A percentile compares a stretch with the other conserved stretches of the same genome.
Conservation (phyloP, 352 stramenopile genomes). For the Phytophthora kernoviae region DNA sequence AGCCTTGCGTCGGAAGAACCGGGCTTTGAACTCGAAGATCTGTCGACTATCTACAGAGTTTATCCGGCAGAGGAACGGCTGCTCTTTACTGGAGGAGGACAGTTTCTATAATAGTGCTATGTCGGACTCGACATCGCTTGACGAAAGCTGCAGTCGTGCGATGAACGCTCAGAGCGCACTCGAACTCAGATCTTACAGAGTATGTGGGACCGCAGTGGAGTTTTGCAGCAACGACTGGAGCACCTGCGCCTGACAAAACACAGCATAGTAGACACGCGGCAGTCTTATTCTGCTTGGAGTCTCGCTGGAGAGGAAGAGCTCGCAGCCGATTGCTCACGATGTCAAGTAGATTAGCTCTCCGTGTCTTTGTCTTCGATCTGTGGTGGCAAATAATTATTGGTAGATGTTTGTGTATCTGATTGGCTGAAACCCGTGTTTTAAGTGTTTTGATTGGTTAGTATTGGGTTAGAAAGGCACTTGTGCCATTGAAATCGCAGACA, state of each 20-base stretch:
- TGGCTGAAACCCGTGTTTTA: background rate
- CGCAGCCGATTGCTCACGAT: slow-evolving; percentile 20
- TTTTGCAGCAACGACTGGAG: slow-evolving; percentile 53
- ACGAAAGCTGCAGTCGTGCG: slow-evolving; percentile 24
- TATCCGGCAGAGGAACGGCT: slow-evolving; percentile 27
- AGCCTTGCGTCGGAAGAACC: slow-evolving; percentile 49
- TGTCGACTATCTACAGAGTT: slow-evolving; percentile 20
- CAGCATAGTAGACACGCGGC: slow-evolving; percentile 6
- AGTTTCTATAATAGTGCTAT: slow-evolving; percentile 4
- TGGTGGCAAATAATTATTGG: background rate
- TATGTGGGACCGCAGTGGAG: slow-evolving; percentile 55
- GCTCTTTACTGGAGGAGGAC: slow-evolving; percentile 6
- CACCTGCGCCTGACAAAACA: slow-evolving; percentile 46
- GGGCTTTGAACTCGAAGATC: slow-evolving; percentile 59
- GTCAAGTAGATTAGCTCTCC: background rate
- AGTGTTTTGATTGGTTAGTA: slow-evolving; percentile 8
- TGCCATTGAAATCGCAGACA: slow-evolving; percentile 11
- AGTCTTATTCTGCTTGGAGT: slow-evolving; percentile 10
- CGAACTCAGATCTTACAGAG: slow-evolving; percentile 50
- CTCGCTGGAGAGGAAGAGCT: background rate
- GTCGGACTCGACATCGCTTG: slow-evolving; percentile 14
- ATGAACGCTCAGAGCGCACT: slow-evolving; percentile 35
- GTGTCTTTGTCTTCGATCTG: background rate
- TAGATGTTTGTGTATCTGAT: background rate
- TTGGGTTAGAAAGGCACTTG: background rate